Base-by-base conservation (phyloP, 2,329 filamentous ascomycete species). In the Massarina eburnea region DNA sequence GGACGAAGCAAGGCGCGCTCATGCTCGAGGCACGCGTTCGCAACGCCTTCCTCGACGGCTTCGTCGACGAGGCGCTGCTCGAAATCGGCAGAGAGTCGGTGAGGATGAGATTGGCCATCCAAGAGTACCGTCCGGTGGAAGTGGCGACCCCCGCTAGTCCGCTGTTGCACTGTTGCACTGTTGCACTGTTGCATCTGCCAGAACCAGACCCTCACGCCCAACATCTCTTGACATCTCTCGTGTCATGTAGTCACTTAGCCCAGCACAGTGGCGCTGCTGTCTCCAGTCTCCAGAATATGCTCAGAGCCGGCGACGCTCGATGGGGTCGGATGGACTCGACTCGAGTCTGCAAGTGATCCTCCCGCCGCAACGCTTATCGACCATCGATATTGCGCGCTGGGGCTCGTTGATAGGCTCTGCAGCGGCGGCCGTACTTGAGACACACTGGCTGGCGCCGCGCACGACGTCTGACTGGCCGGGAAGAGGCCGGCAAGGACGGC, bases 11-110 rank as follows among this genome's bases (percentile, higher is more conserved):
- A 56, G 57, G 53, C 48, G 35, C 32, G 51, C 43, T 50, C 35
- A 45, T 52, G 48, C 46, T 50, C 44, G 49, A 52, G 52, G 49
- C 52, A 48, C 33, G 46, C 45, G 36, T 41, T 35, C 36, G 41
- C 45, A 21, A 32, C 27, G 17, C 9, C 29, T 14, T 18, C 10
- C 4, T 3, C 8, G 18, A 12, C 21, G 36, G 36, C 21, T 21
- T 21, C 18, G 18, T 4, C 8, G 17, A 5, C 17, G 34, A 19
- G 34, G 34, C 34, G 19, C 34, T 37, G 34, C 20, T 37, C n/a
- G n/a, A n/a, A n/a, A n/a, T n/a, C n/a, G 45, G 46, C 26, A 48
- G 43, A 37, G 40, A 61, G 59, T 65, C 63, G 63, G 62, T 64
- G 63, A 64, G 58, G 51, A 57, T 51, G 43, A 42, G 41, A 41